A percentile compares a stretch with the other conserved stretches of the same genome.
Conservation (phyloP, 371 early-diverging fungal species). For the Parasitella parasitica region DNA sequence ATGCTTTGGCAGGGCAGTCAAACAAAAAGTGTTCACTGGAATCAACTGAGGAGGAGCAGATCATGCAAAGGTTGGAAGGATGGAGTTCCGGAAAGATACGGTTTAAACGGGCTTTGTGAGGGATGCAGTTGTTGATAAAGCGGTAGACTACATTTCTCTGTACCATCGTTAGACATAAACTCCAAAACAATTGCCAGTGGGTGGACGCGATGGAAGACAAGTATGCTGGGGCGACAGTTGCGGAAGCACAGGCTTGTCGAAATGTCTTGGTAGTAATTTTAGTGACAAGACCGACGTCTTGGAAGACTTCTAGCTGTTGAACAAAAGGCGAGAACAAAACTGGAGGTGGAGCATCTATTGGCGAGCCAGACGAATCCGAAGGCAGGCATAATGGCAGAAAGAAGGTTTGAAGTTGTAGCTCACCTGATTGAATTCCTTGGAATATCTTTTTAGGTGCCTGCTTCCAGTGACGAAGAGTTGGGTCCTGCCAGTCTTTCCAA, state of each 20-base stretch:
- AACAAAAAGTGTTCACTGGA: not conserved
- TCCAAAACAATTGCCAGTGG: too few relatives aligned
- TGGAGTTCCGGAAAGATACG: not conserved
- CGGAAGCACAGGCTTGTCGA: too few relatives aligned
- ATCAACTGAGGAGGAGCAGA: not conserved
- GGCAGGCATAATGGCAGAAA: not conserved
- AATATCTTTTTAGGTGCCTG: not conserved
- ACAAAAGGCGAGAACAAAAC: not conserved
- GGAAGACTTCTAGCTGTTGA: not conserved
- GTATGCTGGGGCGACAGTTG: too few relatives aligned
- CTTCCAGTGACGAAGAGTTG: not conserved
- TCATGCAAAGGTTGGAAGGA: not conserved
- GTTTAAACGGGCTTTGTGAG: not conserved
- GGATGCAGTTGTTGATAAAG: not conserved
- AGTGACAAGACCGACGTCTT: not conserved
- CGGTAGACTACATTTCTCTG: not conserved
- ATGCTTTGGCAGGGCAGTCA: not conserved
- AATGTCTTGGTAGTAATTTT: not conserved
- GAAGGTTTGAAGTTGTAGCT: not conserved
- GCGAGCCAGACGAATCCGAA: not conserved
- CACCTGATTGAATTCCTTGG: not conserved
- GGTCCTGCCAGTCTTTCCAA: not conserved
- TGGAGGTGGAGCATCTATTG: not conserved
- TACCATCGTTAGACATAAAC: too few relatives aligned
- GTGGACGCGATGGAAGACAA: too few relatives aligned